Percentiles rank a stretch among this genome's conserved stretches.
phyloP scores from a whole-genome alignment of 2,329 filamentous ascomycete species.

The Fusarium sp. region DNA sequence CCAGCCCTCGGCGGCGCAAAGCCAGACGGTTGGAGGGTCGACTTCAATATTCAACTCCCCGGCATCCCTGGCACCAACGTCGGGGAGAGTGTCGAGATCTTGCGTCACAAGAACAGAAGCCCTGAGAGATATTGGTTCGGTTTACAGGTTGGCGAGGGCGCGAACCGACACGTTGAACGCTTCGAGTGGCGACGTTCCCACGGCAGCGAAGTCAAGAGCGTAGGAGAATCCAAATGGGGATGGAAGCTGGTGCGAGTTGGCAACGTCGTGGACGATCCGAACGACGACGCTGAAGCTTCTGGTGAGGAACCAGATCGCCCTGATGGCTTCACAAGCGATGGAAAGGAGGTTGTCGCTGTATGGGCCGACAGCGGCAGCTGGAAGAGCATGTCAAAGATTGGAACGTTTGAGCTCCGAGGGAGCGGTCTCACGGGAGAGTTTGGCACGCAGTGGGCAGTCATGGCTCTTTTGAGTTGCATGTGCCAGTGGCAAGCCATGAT shows the following conservation, averaged over 20 bases:
- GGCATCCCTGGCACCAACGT: background rate
- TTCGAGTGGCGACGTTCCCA: conserved; percentile 25
- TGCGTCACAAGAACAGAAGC: background rate
- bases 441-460: conserved; percentile 29
- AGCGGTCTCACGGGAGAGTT: conserved; percentile 32
- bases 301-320: background rate
- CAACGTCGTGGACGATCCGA: background rate
- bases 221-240: conserved; percentile 19
- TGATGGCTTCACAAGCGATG: conserved; percentile 28
- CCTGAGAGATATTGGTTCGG: conserved; percentile 19
- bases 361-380: conserved; percentile 12
- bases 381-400: conserved; percentile 25
- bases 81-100: background rate
- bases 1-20: conserved; percentile 3
- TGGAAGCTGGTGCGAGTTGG: conserved; percentile 34
- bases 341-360: conserved; percentile 36
- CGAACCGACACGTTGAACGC: conserved; percentile 5
- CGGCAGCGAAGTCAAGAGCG: conserved; percentile 15
- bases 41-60: conserved; percentile 23
- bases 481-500: conserved; percentile 26
- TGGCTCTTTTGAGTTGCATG: conserved; percentile 33
- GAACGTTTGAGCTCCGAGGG: conserved; percentile 29
- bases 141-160: conserved; percentile 2
- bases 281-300: background rate
- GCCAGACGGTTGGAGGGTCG: background rate